phyloP scores from a whole-genome alignment of 169 alveolate species.

The Blepharisma undulans region DNA sequence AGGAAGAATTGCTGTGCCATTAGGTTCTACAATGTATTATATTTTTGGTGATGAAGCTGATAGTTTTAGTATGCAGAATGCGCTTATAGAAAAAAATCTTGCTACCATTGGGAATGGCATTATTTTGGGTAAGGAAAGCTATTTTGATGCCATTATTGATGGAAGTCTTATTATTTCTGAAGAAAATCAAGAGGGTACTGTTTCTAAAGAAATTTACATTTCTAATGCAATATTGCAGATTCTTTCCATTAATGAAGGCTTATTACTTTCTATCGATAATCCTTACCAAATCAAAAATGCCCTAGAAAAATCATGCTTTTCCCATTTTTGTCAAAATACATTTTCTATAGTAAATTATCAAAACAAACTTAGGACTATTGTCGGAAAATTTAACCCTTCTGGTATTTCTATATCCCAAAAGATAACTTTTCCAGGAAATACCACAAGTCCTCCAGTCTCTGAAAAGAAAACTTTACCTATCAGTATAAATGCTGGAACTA shows the following conservation, averaged over 20 bases:
- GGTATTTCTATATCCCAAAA: background rate
- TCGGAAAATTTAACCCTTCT: background rate
- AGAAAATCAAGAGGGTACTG: background rate
- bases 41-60: background rate
- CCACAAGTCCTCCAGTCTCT: no score
- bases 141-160: background rate
- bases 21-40: background rate
- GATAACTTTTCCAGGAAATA: slow-evolving; percentile 13
- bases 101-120: background rate
- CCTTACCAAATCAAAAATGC: background rate
- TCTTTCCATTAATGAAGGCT: background rate
- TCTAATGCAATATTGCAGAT: background rate
- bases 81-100: background rate
- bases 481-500: background rate
- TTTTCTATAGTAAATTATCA: background rate
- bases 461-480: background rate
- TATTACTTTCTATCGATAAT: background rate
- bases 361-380: background rate
- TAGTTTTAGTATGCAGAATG: background rate
- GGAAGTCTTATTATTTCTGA: background rate
- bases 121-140: background rate
- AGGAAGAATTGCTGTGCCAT: background rate
- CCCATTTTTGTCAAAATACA: background rate
- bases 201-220: background rate
- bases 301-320: background rate